phyloP scores from a whole-genome alignment of 176 grass and related monocot species.

The Paspalum vaginatum region DNA sequence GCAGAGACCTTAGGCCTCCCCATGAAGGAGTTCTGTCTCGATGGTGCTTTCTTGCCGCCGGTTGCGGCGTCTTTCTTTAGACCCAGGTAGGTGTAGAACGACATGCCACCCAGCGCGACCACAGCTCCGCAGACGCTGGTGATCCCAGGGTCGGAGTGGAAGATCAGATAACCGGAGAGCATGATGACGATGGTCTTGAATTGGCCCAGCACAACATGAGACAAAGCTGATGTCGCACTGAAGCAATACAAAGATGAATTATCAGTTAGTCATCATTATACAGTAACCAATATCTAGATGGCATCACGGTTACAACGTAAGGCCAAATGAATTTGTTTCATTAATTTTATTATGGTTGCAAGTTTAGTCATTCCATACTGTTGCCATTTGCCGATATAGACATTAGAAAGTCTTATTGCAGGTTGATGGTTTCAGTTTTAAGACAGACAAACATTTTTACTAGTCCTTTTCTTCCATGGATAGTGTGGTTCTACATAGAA shows the following conservation, averaged over 20 bases:
- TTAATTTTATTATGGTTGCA: not conserved
- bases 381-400: too few species aligned
- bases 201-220: constrained; percentile 89
- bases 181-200: constrained; percentile 92
- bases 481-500: not conserved
- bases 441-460: not conserved
- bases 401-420: too few species aligned
- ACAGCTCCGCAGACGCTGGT: constrained; percentile 75
- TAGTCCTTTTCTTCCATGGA: not conserved
- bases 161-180: constrained; percentile 77
- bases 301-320: not conserved
- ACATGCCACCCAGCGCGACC: constrained; percentile 79
- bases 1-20: constrained; percentile 44
- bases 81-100: constrained; percentile 81
- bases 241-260: not conserved
- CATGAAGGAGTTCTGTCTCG: constrained; percentile 41
- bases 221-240: constrained; percentile 87
- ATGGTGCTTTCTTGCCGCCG: constrained; percentile 45
- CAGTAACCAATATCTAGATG: not conserved
- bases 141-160: constrained; percentile 80
- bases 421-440: constrained; percentile 3
- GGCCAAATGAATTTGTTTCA: not conserved
- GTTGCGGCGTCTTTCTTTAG: constrained; percentile 37
- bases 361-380: not conserved
- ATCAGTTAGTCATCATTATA: not conserved